A percentile compares a stretch with the other conserved stretches of the same genome.
phyloP scores from a whole-genome alignment of 441 rosid genomes.

The Euphorbia neoarborescens region DNA sequence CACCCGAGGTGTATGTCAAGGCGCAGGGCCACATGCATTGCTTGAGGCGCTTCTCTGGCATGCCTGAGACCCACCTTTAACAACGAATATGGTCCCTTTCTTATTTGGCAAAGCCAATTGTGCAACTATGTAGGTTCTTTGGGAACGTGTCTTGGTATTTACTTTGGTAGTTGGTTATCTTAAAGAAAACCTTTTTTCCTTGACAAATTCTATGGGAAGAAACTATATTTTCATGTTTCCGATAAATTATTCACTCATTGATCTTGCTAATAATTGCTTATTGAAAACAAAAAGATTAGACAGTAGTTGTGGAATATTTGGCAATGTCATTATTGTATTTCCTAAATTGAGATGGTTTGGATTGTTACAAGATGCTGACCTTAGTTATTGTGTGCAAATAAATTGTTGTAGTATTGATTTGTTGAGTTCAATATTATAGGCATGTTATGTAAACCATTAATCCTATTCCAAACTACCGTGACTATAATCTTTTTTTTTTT shows the following conservation, averaged over 20 bases:
- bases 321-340: not conserved
- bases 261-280: constrained; percentile 4
- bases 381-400: not conserved
- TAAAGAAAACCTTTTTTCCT: not conserved
- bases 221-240: not conserved
- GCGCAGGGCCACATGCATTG: too few relatives aligned
- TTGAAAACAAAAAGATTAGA: not conserved
- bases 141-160: not conserved
- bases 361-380: not conserved
- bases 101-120: not conserved
- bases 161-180: not conserved
- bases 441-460: not conserved
- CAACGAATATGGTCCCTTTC: too few relatives aligned
- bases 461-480: not conserved
- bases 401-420: not conserved
- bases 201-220: not conserved
- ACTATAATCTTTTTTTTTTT: not conserved
- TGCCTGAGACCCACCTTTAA: too few relatives aligned
- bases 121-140: not conserved
- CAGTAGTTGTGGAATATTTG: not conserved
- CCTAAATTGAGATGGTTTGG: not conserved
- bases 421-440: not conserved
- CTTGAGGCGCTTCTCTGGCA: too few relatives aligned
- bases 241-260: not conserved
- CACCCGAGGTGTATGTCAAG: too few relatives aligned